Base-by-base conservation (phyloP, 2,329 filamentous ascomycete species). In the Fusarium sp. region DNA sequence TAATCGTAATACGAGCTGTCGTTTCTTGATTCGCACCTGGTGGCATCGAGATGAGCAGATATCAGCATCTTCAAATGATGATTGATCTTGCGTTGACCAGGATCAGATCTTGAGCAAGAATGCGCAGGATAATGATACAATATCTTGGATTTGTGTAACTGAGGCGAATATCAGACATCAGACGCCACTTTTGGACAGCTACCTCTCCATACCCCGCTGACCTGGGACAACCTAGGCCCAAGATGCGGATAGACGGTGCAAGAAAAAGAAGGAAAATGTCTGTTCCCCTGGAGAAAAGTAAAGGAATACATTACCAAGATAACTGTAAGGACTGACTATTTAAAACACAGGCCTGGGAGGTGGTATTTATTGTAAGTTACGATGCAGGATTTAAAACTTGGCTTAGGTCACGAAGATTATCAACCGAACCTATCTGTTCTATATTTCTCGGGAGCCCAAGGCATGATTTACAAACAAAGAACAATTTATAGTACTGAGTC, bases 61-160 rank as follows among this genome's bases (percentile, higher is more conserved):
- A 22, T 29, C 7, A 25, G 15, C 9, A n/a, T n/a, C 38, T 29
- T 22, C 20, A 17, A 35, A 29, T 25, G 20, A 60, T 27, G 18
- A 8, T 22, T 13, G 41, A 22, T 41, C 29, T 38, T 33, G 8
- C 12, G 10, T 33, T 59, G 39, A 41, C 45, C 29, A 56, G 65
- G 69, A 52, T 66, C 18, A 39, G 18, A 42, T 7, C 15, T 61
- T 72, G 71, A 73, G 71, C 71, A 73, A 63, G 71, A 72, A 72
- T 73, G 71, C 68, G 71, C 60, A 64, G 42, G 56, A 73, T 74
- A 52, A 50, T 55, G 44, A 59, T 62, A 62, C n/a, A 68, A 49
- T 36, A 29, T 59, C 25, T 52, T n/a, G 38, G 36, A 49, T 71
- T 71, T 64, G 62, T 73, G 58, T 60, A 50, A 68, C 68, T 35